Evolutionary conservation across 768 basidiomycete species (phyloP), one percentile per base, ranked within the genome.

Genomic region (Russula dissimulans): DNA sequence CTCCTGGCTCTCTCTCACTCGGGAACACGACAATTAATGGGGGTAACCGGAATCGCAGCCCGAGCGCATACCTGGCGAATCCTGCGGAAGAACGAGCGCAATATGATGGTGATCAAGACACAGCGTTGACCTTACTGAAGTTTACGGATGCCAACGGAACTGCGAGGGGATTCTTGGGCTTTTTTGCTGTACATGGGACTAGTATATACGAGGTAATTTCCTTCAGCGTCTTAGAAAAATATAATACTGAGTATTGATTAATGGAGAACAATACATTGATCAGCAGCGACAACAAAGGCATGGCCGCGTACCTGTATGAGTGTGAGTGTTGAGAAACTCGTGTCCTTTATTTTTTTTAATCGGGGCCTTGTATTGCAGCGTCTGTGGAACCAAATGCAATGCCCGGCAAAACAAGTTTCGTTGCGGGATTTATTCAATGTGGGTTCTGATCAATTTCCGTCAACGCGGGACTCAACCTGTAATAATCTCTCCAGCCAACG

Each of bases 241-340:
- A n/a, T 48, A 29, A 31, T 11, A 8, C 31, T 5, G 36, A 39
- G 31, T 14, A 15, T 29, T 42, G 38, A 38, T 10, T 10, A 10
- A 14, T 18, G 31, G 63, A 89, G 86, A 91, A 91, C 68, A 91
- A 89, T 63, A 89, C 88, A 0, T 74, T 90, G n/a, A 79, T 91
- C 34, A 89, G 87, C 70, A 72, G 79, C 3, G 89, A 91, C 71
- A 91, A 91, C 75, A 91, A 91, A 70, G 89, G 89, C 43, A 89
- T 91, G 87, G 87, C 89, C 3, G 87, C 87, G 8, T 85, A 81
- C 70, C 69, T 90, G 17, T 91, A 88, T 61, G 89, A 91, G 77
- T 73, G 85, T 86, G 59, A 52, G 78, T 39, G 26, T 34, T 57
- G 22, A 1, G 52, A 42, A 17, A 32, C 51, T 54, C 29, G n/a